These are phyloP conservation scores for Chrysoporthe puriensis DNA, from an alignment of 2,329 filamentous ascomycete species.

Conservation along the genomic window DNA sequence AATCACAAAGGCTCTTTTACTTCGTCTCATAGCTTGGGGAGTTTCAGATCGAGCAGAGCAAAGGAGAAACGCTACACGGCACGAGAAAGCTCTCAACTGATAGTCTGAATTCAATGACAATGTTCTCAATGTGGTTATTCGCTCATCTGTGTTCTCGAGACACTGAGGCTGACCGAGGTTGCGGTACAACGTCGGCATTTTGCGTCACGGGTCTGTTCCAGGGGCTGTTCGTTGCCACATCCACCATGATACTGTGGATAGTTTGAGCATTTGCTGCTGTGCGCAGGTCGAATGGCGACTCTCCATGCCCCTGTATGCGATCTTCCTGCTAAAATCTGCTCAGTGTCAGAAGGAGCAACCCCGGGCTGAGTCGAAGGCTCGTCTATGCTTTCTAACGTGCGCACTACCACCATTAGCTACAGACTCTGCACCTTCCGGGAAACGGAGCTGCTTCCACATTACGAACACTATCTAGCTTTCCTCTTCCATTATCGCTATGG, in stretches of 20 bases:
- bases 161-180: background rate
- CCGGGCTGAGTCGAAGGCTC: too few relatives aligned
- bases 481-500: background rate
- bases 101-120: background rate
- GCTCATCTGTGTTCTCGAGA: background rate
- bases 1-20: background rate
- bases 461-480: background rate
- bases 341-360: too few relatives aligned
- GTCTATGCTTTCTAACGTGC: too few relatives aligned
- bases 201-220: background rate
- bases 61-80: background rate
- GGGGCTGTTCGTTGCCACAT: too few relatives aligned
- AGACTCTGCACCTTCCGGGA: background rate
- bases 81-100: slow-evolving; percentile 2
- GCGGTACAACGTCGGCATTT: background rate
- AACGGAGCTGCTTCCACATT: background rate
- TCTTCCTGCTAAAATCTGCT: too few relatives aligned
- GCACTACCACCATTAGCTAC: too few relatives aligned
- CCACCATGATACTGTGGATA: too few relatives aligned
- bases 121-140: background rate
- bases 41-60: background rate
- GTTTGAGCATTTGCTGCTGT: too few relatives aligned
- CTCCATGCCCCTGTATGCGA: too few relatives aligned
- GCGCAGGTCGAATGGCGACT: too few relatives aligned
- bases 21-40: background rate